phyloP scores from a whole-genome alignment of 805 yeast species.

The Suhomyces canberraensis region DNA sequence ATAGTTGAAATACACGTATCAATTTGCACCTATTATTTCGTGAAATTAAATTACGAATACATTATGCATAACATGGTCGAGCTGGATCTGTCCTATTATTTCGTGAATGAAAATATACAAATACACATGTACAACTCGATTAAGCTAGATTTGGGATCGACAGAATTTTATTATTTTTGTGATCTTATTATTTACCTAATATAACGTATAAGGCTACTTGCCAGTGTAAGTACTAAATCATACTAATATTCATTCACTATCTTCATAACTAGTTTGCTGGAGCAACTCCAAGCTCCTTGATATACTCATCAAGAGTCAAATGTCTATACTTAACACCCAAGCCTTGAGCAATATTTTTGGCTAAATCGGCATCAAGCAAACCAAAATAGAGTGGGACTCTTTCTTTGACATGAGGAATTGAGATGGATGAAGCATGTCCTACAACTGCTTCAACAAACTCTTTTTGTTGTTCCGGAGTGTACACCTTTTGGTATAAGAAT shows the following conservation, averaged over 20 bases:
- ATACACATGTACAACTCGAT: too few species aligned
- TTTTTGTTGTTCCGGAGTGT: constrained; percentile 25
- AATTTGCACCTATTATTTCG: too few species aligned
- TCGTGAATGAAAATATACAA: too few species aligned
- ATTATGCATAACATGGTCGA: too few species aligned
- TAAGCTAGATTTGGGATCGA: too few species aligned
- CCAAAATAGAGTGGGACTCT: constrained; percentile 43
- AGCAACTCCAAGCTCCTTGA: constrained; percentile 21
- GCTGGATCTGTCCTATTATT: too few species aligned
- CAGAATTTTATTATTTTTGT: too few species aligned
- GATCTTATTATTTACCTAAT: too few species aligned
- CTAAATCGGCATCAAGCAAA: constrained; percentile 38
- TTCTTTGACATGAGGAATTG: constrained; percentile 27
- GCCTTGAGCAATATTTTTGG: constrained; percentile 39
- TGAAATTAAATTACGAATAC: too few species aligned
- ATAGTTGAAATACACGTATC: too few species aligned
- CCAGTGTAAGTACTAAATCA: too few species aligned
- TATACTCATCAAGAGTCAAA: constrained; percentile 31
- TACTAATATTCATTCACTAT: neutral
- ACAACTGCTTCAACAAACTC: constrained; percentile 36
- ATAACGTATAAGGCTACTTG: too few species aligned
- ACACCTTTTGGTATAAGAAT: constrained; percentile 40
- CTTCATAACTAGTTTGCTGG: constrained; percentile 9
- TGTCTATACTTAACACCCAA: constrained; percentile 36
- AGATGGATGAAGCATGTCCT: constrained; percentile 35